Percentiles rank a stretch among this genome's conserved stretches.
Conservation (phyloP, 441 rosid genomes). For the Rhodomyrtus psidioides region DNA sequence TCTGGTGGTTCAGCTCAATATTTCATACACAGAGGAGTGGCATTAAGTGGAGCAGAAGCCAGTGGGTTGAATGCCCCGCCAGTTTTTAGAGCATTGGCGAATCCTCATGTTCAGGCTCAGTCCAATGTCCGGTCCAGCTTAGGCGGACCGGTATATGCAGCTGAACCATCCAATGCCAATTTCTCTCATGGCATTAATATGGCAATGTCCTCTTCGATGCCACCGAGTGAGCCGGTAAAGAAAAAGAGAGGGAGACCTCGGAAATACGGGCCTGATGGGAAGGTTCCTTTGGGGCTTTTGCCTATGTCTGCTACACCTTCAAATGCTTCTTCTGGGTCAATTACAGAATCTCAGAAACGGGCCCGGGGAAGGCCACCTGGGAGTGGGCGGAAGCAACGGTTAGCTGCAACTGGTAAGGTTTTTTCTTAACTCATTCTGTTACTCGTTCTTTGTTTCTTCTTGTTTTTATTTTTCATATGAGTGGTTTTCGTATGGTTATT, state of each 20-base stretch:
- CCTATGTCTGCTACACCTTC: conserved; percentile 46
- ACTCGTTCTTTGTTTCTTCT: background rate
- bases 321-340: conserved; percentile 39
- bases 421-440: background rate
- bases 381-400: conserved; percentile 87
- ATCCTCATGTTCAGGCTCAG: conserved; percentile 39
- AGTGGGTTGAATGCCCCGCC: conserved; percentile 49
- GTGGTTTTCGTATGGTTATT: background rate
- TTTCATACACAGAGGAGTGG: conserved; percentile 73
- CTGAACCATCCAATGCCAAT: conserved; percentile 47
- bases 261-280: conserved; percentile 83
- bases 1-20: conserved; percentile 76
- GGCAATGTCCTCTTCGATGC: conserved; percentile 40
- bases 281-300: conserved; percentile 82
- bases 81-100: conserved; percentile 52
- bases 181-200: conserved; percentile 55
- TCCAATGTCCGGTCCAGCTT: conserved; percentile 24
- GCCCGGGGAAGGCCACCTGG: conserved; percentile 95
- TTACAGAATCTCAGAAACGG: conserved; percentile 50
- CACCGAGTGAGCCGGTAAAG: conserved; percentile 54
- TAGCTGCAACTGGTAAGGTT: conserved; percentile 76
- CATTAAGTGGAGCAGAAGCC: conserved; percentile 48
- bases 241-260: conserved; percentile 99
- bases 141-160: conserved; percentile 41
- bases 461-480: background rate